phyloP scores from a whole-genome alignment of 805 yeast genomes.

The Teunomyces cretensis region DNA sequence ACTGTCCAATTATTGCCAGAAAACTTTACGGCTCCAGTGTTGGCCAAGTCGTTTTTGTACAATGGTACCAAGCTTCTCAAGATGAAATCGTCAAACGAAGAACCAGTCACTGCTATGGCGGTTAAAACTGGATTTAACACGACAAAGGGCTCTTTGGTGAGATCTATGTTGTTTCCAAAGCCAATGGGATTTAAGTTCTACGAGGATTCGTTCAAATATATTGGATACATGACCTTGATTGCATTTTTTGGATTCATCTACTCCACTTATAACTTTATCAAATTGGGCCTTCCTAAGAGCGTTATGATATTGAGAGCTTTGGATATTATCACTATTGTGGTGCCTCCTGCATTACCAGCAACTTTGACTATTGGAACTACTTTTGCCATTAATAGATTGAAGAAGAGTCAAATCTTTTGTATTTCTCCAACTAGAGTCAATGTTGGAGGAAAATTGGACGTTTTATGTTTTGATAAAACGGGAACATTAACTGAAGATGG shows the following conservation, averaged over 20 bases:
- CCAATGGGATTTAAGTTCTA: slow-evolving; percentile 93
- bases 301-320: slow-evolving; percentile 84
- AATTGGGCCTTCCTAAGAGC: slow-evolving; percentile 65
- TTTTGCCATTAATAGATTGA: slow-evolving; percentile 79
- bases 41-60: slow-evolving; percentile 76
- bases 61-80: slow-evolving; percentile 89
- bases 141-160: slow-evolving; percentile 87
- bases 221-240: slow-evolving; percentile 88
- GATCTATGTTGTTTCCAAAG: slow-evolving; percentile 96
- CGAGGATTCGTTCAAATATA: slow-evolving; percentile 90
- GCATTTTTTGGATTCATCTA: slow-evolving; percentile 82
- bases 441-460: slow-evolving; percentile 92
- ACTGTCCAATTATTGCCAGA: slow-evolving; percentile 55
- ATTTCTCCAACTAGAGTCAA: slow-evolving; percentile 93
- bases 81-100: slow-evolving; percentile 69
- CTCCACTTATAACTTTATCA: slow-evolving; percentile 79
- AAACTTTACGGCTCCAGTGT: slow-evolving; percentile 62
- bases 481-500: slow-evolving; percentile 98
- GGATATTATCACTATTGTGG: slow-evolving; percentile 93
- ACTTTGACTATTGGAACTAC: slow-evolving; percentile 95
- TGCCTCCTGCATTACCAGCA: slow-evolving; percentile 98
- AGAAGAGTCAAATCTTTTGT: slow-evolving; percentile 68
- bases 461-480: slow-evolving; percentile 92
- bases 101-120: slow-evolving; percentile 83
- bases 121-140: slow-evolving; percentile 92